These are phyloP conservation scores for Arachis monticola DNA, from an alignment of 331 rosid genomes.

Conservation along the genomic window DNA sequence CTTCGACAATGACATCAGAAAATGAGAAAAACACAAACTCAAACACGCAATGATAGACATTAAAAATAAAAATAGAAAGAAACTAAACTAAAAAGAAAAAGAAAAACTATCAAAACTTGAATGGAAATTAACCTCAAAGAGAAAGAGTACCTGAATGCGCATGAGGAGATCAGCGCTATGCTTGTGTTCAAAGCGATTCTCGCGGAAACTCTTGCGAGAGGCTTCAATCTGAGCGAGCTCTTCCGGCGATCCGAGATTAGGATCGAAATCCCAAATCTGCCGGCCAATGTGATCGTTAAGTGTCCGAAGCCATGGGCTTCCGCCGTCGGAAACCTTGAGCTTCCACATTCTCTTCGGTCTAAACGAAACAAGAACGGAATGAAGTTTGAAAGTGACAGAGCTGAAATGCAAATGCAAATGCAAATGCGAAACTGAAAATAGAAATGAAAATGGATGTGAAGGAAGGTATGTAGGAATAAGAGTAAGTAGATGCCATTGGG, in stretches of 20 bases:
- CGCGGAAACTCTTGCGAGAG: conserved; percentile 51
- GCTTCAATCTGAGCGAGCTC: conserved; percentile 53
- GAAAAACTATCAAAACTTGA: background rate
- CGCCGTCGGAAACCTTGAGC: conserved; percentile 79
- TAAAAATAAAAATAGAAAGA: too few species aligned
- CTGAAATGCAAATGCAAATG: background rate
- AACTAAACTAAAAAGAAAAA: background rate
- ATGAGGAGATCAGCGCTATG: conserved; percentile 81
- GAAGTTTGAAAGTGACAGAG: too few species aligned
- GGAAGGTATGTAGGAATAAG: too few species aligned
- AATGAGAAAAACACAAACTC: background rate
- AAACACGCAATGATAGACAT: background rate
- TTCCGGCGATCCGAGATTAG: conserved; percentile 54
- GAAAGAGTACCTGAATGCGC: conserved; percentile 69
- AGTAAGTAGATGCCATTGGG: too few species aligned
- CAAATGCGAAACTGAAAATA: background rate
- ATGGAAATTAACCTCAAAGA: background rate
- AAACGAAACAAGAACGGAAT: too few species aligned
- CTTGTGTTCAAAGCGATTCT: conserved; percentile 58
- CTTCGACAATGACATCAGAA: background rate
- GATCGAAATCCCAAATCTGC: conserved; percentile 89
- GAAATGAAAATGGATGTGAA: background rate
- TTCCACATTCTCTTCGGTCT: conserved; percentile 64
- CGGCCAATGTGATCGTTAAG: conserved; percentile 69
- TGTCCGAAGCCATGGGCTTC: conserved; percentile 71